phyloP scores from a whole-genome alignment of 768 basidiomycete genomes.

The Lactifluus subvellereus region DNA sequence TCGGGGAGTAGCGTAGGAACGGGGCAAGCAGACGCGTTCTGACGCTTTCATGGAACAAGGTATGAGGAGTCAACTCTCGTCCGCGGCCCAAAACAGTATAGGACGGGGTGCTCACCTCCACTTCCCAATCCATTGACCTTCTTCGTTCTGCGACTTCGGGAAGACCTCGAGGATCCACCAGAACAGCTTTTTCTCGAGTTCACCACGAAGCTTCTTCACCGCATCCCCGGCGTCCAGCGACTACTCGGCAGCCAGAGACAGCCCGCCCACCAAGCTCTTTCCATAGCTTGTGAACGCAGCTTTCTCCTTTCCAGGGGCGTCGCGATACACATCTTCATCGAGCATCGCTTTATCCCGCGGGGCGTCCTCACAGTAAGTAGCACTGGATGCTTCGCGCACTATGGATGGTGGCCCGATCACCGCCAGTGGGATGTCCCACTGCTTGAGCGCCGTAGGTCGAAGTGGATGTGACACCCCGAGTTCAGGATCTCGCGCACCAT shows the following conservation, averaged over 20 bases:
- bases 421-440: background rate
- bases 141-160: slow-evolving; percentile 53
- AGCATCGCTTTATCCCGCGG: background rate
- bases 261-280: background rate
- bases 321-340: background rate
- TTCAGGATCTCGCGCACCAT: slow-evolving; percentile 19
- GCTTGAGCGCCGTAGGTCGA: slow-evolving; percentile 1
- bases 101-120: slow-evolving; percentile 43
- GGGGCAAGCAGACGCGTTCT: slow-evolving; percentile 47
- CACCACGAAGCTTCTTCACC: slow-evolving; percentile 49
- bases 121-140: slow-evolving; percentile 48
- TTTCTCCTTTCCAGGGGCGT: background rate
- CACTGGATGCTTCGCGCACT: background rate
- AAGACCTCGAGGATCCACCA: slow-evolving; percentile 75
- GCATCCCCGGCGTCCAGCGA: slow-evolving; percentile 27
- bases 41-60: slow-evolving; percentile 61
- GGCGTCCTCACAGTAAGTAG: background rate
- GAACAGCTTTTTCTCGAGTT: slow-evolving; percentile 36
- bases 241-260: background rate
- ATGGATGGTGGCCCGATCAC: background rate
- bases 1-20: slow-evolving; percentile 49
- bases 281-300: background rate
- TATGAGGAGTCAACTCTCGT: slow-evolving; percentile 42
- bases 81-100: slow-evolving; percentile 45
- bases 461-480: background rate